Conservation (phyloP, 768 basidiomycete genomes). For the Collybia mongolica region DNA sequence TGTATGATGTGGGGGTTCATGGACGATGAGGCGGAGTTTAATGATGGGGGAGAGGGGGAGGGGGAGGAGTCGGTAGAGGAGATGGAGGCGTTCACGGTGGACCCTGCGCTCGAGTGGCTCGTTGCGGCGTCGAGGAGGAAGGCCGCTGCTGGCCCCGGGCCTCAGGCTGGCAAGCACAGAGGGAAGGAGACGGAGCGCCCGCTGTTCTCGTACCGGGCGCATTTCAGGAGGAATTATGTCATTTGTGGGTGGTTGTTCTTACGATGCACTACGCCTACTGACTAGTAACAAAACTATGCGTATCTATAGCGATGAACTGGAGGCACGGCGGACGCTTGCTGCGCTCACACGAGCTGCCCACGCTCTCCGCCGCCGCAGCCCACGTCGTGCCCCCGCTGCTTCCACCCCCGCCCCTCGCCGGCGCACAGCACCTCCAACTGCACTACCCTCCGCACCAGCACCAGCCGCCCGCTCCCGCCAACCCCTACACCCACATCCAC, state of each 20-base stretch:
- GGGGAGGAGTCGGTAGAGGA: slow-evolving; percentile 29
- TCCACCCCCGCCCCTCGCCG: neutral
- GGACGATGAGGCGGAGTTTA: slow-evolving; percentile 1
- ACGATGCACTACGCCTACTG: too few relatives aligned
- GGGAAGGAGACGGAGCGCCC: slow-evolving; percentile 9
- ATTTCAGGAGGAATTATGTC: slow-evolving; percentile 73
- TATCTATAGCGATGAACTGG: slow-evolving; percentile 87
- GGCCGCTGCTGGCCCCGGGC: too few relatives aligned
- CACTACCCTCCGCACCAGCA: neutral
- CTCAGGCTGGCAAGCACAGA: slow-evolving; percentile 32
- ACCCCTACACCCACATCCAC: neutral
- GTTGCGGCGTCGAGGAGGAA: too few relatives aligned
- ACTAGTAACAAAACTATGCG: too few relatives aligned
- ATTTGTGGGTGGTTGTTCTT: slow-evolving; percentile 51
- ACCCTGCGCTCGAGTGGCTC: too few relatives aligned
- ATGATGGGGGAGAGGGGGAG: slow-evolving; percentile 29
- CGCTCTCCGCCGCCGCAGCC: neutral
- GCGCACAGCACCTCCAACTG: neutral
- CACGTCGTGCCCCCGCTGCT: slow-evolving; percentile 31
- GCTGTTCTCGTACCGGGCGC: slow-evolving; percentile 57
- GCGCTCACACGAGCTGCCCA: slow-evolving; percentile 31
- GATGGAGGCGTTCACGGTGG: too few relatives aligned
- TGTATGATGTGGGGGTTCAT: slow-evolving; percentile 56
- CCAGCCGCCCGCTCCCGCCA: neutral
- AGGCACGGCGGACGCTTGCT: slow-evolving; percentile 70